Evolutionary conservation across 768 basidiomycete genomes (phyloP).

Genomic region (Lenzites betulinus): DNA sequence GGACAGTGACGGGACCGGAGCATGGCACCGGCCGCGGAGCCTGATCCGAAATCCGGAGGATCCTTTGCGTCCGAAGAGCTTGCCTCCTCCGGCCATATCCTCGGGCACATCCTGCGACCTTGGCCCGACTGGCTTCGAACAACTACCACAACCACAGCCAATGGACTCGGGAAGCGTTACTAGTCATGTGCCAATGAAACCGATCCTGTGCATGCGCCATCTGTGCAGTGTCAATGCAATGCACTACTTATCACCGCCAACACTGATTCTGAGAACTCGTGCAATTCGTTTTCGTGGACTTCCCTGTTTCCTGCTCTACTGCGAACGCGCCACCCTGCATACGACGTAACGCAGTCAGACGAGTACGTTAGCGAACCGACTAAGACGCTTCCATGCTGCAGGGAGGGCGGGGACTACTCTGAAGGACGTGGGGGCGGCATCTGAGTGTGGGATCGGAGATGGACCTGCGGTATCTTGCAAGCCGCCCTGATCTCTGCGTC

Average conservation of each 20-base stretch:
- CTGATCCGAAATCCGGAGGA: too few species aligned
- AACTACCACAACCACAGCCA: too few species aligned
- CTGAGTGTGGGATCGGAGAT: slow-evolving; percentile 7
- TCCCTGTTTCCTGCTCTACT: background rate
- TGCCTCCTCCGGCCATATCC: too few species aligned
- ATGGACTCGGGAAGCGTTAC: too few species aligned
- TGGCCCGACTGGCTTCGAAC: too few species aligned
- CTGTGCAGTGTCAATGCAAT: background rate
- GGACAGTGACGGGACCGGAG: too few species aligned
- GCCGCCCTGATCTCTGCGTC: slow-evolving; percentile 9
- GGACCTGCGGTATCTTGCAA: background rate
- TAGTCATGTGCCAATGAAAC: too few species aligned
- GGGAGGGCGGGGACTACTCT: background rate
- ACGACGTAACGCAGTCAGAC: background rate
- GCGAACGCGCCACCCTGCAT: background rate
- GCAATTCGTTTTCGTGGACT: background rate
- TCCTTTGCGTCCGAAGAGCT: too few species aligned
- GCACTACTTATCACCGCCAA: background rate
- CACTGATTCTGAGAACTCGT: background rate
- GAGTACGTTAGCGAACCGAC: background rate
- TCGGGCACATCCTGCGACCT: too few species aligned
- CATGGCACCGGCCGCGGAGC: too few species aligned
- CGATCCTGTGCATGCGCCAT: background rate
- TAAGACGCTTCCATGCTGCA: background rate
- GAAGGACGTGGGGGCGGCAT: background rate